Conservation (phyloP, 2,329 filamentous ascomycete species). For the Alternaria burnsii region DNA sequence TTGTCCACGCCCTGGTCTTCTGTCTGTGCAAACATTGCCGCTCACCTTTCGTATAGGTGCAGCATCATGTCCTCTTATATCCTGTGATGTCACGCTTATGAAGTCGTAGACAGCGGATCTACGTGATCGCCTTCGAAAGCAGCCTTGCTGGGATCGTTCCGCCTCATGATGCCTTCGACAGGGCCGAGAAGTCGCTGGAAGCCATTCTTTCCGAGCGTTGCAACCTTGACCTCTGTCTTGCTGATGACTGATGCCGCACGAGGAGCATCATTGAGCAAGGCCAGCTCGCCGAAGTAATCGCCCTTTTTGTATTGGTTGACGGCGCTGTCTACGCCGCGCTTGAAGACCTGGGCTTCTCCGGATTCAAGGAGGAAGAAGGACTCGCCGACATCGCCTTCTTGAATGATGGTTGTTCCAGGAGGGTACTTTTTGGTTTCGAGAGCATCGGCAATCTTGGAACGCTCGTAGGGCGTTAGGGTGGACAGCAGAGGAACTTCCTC, state of each 20-base stretch:
- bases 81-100: slow-evolving; percentile 19
- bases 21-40: not conserved
- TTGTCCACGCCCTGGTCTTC: slow-evolving; percentile 3
- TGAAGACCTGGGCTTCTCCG: slow-evolving; percentile 87
- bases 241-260: slow-evolving; percentile 89
- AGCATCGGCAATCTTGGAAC: slow-evolving; percentile 96
- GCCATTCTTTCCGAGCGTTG: slow-evolving; percentile 88
- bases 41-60: slow-evolving; percentile 1
- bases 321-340: slow-evolving; percentile 72
- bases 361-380: slow-evolving; percentile 91
- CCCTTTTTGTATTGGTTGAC: slow-evolving; percentile 88
- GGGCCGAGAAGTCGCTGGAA: slow-evolving; percentile 94
- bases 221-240: slow-evolving; percentile 88
- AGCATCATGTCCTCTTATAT: not conserved
- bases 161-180: slow-evolving; percentile 92
- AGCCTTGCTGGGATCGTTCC: slow-evolving; percentile 67
- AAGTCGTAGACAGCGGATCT: slow-evolving; percentile 64
- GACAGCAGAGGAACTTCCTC: slow-evolving; percentile 90
- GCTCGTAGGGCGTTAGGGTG: slow-evolving; percentile 87
- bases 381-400: slow-evolving; percentile 88
- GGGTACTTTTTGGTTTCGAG: slow-evolving; percentile 89
- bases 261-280: slow-evolving; percentile 90
- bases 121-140: slow-evolving; percentile 57
- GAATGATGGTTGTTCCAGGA: slow-evolving; percentile 82
- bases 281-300: slow-evolving; percentile 96